A percentile compares a stretch with the other conserved stretches of the same genome.
phyloP scores from a whole-genome alignment of 345 rosid genomes.

The Durio zibethinus region DNA sequence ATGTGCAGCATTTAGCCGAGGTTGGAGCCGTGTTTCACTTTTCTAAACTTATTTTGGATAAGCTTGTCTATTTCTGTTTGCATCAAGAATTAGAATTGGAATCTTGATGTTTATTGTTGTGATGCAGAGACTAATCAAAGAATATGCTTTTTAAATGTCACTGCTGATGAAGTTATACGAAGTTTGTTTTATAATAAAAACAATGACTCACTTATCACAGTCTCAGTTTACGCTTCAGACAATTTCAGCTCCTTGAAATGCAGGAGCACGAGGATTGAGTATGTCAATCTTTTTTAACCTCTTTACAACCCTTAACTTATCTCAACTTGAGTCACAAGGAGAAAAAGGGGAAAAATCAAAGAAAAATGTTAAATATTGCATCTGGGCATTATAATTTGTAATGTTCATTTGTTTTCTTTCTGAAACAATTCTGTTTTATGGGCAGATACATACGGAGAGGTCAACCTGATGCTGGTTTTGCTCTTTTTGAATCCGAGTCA shows the following conservation, averaged over 20 bases:
- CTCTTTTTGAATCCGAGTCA: constrained; percentile 79
- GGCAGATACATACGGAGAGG: constrained; percentile 67
- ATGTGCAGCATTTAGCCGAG: constrained; percentile 91
- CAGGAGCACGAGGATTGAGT: constrained; percentile 12
- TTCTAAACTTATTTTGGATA: neutral
- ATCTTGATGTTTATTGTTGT: constrained; percentile 2
- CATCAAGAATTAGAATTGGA: neutral
- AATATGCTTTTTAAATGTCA: constrained; percentile 63
- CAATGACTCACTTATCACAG: constrained; percentile 66
- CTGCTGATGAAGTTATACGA: constrained; percentile 61
- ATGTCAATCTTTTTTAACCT: constrained; percentile 4
- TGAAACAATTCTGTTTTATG: neutral
- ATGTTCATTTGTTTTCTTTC: neutral
- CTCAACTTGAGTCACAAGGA: neutral
- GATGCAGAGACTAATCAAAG: constrained; percentile 56
- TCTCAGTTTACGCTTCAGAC: constrained; percentile 54
- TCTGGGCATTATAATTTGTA: neutral
- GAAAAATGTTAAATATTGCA: neutral
- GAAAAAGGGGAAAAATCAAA: neutral
- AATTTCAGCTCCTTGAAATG: constrained; percentile 10
- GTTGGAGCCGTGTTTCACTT: constrained; percentile 26
- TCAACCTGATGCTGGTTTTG: constrained; percentile 74
- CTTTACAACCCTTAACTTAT: neutral
- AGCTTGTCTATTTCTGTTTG: constrained; percentile 1
- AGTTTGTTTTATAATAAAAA: constrained; percentile 65